Evolutionary conservation across 1,284 basidiomycete species (phyloP).

Genomic region (Puccinia triticina): DNA sequence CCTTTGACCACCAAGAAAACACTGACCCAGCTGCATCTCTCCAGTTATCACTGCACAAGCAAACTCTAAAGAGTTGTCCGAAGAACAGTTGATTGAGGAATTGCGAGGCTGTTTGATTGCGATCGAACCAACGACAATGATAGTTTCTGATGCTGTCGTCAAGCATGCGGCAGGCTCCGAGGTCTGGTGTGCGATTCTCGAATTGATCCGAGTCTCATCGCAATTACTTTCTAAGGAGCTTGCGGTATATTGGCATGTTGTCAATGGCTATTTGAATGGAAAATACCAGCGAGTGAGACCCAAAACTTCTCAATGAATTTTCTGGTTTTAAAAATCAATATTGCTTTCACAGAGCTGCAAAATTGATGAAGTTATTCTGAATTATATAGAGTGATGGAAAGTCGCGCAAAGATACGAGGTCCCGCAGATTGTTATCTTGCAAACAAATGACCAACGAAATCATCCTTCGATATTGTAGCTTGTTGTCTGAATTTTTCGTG

Average conservation of each 20-base stretch:
- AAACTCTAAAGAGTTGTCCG: conserved; percentile 56
- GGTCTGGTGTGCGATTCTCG: conserved; percentile 78
- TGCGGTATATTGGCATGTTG: conserved; percentile 91
- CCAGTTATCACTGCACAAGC: conserved; percentile 63
- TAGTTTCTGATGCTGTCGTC: conserved; percentile 55
- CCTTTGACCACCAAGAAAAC: conserved; percentile 18
- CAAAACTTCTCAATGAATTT: background rate
- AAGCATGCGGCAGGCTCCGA: conserved; percentile 71
- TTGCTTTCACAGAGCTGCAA: background rate
- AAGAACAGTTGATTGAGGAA: conserved; percentile 54
- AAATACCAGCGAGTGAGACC: conserved; percentile 76
- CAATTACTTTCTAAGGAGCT: conserved; percentile 67
- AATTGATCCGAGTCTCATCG: conserved; percentile 65
- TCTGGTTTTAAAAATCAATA: conserved; percentile 13
- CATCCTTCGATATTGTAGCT: conserved; percentile 80
- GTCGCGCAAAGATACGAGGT: conserved; percentile 55
- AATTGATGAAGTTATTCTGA: background rate
- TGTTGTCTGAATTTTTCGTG: conserved; percentile 85
- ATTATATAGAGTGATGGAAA: background rate
- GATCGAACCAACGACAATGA: conserved; percentile 54
- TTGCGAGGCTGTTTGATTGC: conserved; percentile 42
- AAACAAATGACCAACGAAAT: conserved; percentile 82
- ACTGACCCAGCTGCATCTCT: conserved; percentile 61
- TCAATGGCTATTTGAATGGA: conserved; percentile 85
- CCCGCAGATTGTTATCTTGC: conserved; percentile 58